Percentiles rank a stretch among this genome's conserved stretches.
Conservation (phyloP, 768 basidiomycete species). For the Mycena kentingensis region DNA sequence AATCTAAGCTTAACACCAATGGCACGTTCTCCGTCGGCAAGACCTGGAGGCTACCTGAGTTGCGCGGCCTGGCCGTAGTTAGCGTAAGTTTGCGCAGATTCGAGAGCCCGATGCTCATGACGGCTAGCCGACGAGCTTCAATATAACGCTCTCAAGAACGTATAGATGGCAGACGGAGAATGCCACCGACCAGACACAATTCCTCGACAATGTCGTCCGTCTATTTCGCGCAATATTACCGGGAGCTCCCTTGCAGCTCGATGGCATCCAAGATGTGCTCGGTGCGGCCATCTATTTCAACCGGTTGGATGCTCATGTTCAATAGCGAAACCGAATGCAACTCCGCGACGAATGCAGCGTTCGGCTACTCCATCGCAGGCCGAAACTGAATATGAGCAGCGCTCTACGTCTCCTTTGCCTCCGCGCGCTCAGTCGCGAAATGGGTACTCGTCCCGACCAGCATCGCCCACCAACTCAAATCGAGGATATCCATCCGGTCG, state of each 20-base stretch:
- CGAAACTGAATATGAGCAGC: conserved; percentile 26
- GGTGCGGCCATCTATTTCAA: conserved; percentile 27
- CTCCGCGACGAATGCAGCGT: conserved; percentile 23
- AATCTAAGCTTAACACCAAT: conserved; percentile 94
- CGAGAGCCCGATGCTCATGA: conserved; percentile 2
- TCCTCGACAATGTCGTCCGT: conserved; percentile 67
- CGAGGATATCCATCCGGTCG: conserved; percentile 21
- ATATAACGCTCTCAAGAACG: conserved; percentile 83
- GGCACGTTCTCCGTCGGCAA: conserved; percentile 96
- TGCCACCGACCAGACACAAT: conserved; percentile 67
- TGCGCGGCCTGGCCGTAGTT: conserved; percentile 75
- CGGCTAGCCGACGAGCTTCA: conserved; percentile 63
- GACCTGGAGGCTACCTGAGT: conserved; percentile 86
- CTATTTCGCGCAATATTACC: conserved; percentile 55
- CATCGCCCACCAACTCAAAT: conserved; percentile 41
- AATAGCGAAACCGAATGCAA: conserved; percentile 23
- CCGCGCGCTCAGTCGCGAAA: conserved; percentile 29
- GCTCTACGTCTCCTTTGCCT: conserved; percentile 25
- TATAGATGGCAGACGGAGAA: conserved; percentile 91
- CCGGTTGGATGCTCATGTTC: conserved; percentile 20
- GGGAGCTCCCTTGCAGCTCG: conserved; percentile 52
- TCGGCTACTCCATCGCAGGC: conserved; percentile 29
- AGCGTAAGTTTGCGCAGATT: conserved; percentile 51
- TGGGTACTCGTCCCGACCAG: conserved; percentile 36
- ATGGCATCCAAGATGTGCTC: conserved; percentile 50